These are phyloP conservation scores for Quercus lobata DNA, from an alignment of 331 rosid genomes.

Conservation along the genomic window DNA sequence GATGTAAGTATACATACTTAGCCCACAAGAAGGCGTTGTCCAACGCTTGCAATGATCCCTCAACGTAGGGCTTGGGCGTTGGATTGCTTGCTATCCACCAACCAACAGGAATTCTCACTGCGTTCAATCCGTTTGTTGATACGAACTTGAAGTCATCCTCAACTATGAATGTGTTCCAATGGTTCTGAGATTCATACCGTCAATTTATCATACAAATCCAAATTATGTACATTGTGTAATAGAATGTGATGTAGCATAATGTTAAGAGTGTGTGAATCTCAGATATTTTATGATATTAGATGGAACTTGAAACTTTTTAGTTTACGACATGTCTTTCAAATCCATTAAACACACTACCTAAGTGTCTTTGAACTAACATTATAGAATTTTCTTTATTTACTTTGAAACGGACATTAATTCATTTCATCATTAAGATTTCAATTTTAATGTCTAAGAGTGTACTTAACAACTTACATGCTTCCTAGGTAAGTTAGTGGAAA, in stretches of 20 bases:
- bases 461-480: too few relatives aligned
- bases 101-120: constrained; percentile 81
- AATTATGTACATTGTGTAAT: not conserved
- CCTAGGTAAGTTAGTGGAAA: too few relatives aligned
- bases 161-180: constrained; percentile 67
- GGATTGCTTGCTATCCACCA: constrained; percentile 93
- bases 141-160: constrained; percentile 72
- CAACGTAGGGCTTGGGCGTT: constrained; percentile 59
- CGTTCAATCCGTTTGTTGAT: constrained; percentile 48
- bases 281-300: too few relatives aligned
- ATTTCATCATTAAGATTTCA: too few relatives aligned
- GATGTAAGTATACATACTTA: constrained; percentile 30
- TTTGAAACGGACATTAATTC: too few relatives aligned
- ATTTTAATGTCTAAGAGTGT: too few relatives aligned
- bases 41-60: constrained; percentile 62
- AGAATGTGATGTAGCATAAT: not conserved
- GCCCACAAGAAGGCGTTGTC: constrained; percentile 85
- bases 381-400: too few relatives aligned
- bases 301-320: too few relatives aligned
- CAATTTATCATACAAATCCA: not conserved
- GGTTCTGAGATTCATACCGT: constrained; percentile 36
- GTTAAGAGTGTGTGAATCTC: too few relatives aligned
- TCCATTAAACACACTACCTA: too few relatives aligned
- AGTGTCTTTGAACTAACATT: too few relatives aligned
- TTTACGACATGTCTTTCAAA: too few relatives aligned